Evolutionary conservation across 2,329 filamentous ascomycete genomes (phyloP), one percentile per base, ranked within the genome.

Genomic region (Cordyceps cicadae): DNA sequence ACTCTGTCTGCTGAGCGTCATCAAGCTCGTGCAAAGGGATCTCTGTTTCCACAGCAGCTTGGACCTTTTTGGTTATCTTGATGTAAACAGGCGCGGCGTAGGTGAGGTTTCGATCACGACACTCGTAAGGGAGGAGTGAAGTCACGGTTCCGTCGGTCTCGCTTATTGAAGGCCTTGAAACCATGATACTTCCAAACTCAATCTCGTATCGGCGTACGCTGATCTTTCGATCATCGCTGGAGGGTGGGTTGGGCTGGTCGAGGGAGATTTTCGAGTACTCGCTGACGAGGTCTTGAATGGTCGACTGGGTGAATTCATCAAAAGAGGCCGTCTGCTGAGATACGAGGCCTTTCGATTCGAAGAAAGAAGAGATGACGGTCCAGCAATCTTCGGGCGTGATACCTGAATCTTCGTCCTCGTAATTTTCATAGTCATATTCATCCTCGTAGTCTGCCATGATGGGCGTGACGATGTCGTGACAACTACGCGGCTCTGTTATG

Each of bases 371-470:
- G 72, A 99, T 97, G 70, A 97, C 93, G 66, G 89, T 89, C 94
- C 95, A 99, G 80, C 92, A 97, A 77, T 99, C 95, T 79, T 97
- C 94, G 63, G 92, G 90, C 29, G 92, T 96, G 77, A 97, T 96
- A 67, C 80, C 80, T 63, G 81, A 77, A 64, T 87, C 84, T 41
- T 84, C 86, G 64, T 88, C 86, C 62, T 82, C 85, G 68, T 88
- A 88, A 65, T 86, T 84, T 63, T 87, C 87, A 71, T 91, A 90
- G 64, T 86, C 82, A 73, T 77, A 81, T 12, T 78, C 76, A 54
- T 81, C 78, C 60, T 83, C 81, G 73, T 84, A 83, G 62, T 81
- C 79, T 32, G 79, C 80, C 81, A 84, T 83, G 66, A 56, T 74
- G 70, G 59, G 45, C 43, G 24, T 32, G 5, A 45, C 15, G 8